Evolutionary conservation across 208 protist genomes (phyloP), one percentile per base, ranked within the genome.

Genomic region (Sergeia podlipaevii): DNA sequence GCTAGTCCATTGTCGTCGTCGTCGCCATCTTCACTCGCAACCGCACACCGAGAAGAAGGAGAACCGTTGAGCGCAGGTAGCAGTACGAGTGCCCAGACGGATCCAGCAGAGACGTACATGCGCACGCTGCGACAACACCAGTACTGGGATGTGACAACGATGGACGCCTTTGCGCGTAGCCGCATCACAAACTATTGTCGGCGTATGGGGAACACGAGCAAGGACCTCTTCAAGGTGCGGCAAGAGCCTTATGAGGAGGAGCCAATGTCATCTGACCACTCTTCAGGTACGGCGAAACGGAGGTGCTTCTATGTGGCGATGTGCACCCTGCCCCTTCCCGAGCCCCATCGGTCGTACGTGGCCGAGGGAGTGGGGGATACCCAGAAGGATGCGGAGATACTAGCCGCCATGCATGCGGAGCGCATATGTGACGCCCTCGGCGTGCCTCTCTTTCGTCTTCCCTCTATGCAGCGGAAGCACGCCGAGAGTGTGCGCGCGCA

Each of bases 321-420:
- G 23, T 74, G 70, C 34, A 45, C 45, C 5, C 53, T 93, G 23
- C 41, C 59, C 15, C 69, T 90, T n/a, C 81, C 82, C 4, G 46
- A 65, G 23, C 81, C 81, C 36, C 82, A 93, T 37, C 33, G 64
- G 38, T 64, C 60, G 11, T 80, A 81, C 65, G 63, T 89, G 1
- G 85, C 80, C 7, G 78, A 92, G 42, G 80, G 85, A 2, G 20
- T 92, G 13, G 80, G 49, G 7, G 74, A 86, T 34, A 70, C 54
- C 32, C 62, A 60, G 15, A 83, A 82, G 65, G 79, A 86, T 23
- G 86, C 86, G 11, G 86, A 89, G 57, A 41, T 86, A 37, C 71
- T 91, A 1, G 80, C 80, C 11, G 83, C 87, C 26, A 94, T 94
- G 87, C 87, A 94, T 59, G 87, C 83, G 3, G 80, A 94, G 57